phyloP scores from a whole-genome alignment of 2,329 filamentous ascomycete species.

The Truncatella angustata region DNA sequence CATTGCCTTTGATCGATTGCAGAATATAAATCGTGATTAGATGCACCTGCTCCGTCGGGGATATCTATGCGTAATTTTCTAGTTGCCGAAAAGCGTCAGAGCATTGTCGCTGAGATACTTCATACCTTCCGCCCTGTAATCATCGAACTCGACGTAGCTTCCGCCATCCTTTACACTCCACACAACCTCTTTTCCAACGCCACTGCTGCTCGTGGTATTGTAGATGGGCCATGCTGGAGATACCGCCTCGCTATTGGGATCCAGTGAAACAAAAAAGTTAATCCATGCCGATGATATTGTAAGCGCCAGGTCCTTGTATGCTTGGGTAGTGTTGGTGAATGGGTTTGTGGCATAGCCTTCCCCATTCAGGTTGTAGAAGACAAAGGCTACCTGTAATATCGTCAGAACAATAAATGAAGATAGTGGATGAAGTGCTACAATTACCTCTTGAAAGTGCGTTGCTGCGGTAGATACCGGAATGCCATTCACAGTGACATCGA shows the following conservation, averaged over 20 bases:
- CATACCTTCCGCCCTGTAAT: slow-evolving; percentile 28
- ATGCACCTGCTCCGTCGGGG: no score
- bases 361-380: slow-evolving; percentile 36
- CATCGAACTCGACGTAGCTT: slow-evolving; percentile 24
- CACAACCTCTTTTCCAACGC: slow-evolving; percentile 25
- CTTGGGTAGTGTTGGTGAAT: slow-evolving; percentile 24
- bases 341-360: slow-evolving; percentile 30
- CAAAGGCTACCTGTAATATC: slow-evolving; percentile 25
- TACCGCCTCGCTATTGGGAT: slow-evolving; percentile 43
- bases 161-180: slow-evolving; percentile 23
- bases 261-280: slow-evolving; percentile 49
- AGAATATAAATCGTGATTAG: no score
- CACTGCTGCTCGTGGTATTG: slow-evolving; percentile 10
- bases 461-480: slow-evolving; percentile 18
- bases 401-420: background rate
- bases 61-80: no score
- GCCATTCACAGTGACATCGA: slow-evolving; percentile 29
- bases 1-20: no score
- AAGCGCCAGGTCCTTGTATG: slow-evolving; percentile 24
- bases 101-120: slow-evolving; percentile 26
- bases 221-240: slow-evolving; percentile 27
- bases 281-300: slow-evolving; percentile 31
- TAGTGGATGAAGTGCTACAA: background rate
- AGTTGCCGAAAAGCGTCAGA: slow-evolving; percentile 25
- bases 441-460: slow-evolving; percentile 41